Evolutionary conservation across 1,139 yeast species (phyloP).

Genomic region (Hyphopichia wangnamkhiaoensis): DNA sequence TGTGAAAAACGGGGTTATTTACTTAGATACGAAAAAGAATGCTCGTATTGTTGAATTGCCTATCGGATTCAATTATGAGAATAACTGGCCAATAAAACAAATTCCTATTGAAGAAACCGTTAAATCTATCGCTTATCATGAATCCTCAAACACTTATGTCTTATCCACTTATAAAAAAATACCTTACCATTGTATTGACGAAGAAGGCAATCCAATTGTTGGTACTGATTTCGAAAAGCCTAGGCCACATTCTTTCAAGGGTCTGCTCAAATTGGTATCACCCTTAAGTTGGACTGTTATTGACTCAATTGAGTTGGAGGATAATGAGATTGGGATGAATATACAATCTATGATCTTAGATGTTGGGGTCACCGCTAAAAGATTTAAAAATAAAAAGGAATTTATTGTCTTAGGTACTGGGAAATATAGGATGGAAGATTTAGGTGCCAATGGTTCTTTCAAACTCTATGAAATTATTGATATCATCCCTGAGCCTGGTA

Average conservation of each 20-base stretch:
- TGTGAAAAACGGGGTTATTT: constrained; percentile 59
- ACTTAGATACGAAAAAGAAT: constrained; percentile 68
- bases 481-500: constrained; percentile 87
- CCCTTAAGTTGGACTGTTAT: constrained; percentile 78
- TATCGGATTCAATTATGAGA: constrained; percentile 54
- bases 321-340: constrained; percentile 65
- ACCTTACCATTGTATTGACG: constrained; percentile 70
- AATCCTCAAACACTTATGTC: constrained; percentile 62
- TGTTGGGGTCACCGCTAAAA: constrained; percentile 46
- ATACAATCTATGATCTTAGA: constrained; percentile 63
- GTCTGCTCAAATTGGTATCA: constrained; percentile 65
- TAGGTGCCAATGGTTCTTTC: constrained; percentile 79
- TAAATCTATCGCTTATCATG: constrained; percentile 72
- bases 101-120: constrained; percentile 63
- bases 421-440: constrained; percentile 76
- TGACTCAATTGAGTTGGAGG: constrained; percentile 66
- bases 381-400: constrained; percentile 62
- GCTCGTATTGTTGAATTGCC: constrained; percentile 72
- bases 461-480: constrained; percentile 74
- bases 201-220: constrained; percentile 66
- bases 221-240: constrained; percentile 54
- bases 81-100: constrained; percentile 61
- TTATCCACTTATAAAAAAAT: constrained; percentile 63
- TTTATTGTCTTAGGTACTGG: constrained; percentile 80
- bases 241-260: constrained; percentile 58